phyloP scores from a whole-genome alignment of 1,284 basidiomycete genomes.

The Sanghuangporus sanghuang region DNA sequence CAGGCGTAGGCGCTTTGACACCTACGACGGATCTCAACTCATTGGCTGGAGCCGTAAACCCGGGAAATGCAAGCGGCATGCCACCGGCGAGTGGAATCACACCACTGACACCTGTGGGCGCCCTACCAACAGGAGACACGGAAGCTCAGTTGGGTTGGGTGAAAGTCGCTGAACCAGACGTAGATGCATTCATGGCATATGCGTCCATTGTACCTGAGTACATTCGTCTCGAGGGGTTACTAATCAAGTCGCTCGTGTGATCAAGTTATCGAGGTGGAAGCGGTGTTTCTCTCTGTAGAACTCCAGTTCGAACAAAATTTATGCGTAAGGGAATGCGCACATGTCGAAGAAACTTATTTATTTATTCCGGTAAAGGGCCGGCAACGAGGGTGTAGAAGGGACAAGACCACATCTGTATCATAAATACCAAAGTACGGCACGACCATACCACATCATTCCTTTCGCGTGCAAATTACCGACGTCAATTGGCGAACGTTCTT shows the following conservation, averaged over 20 bases:
- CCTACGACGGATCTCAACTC: conserved; percentile 22
- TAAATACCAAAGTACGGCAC: not conserved
- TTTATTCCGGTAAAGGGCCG: not conserved
- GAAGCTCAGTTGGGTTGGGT: conserved; percentile 70
- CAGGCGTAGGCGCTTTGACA: conserved; percentile 20
- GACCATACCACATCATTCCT: not conserved
- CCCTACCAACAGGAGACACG: conserved; percentile 60
- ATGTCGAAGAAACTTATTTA: not conserved
- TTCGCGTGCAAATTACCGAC: not conserved
- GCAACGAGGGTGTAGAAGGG: not conserved
- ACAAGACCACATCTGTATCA: not conserved
- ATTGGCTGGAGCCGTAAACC: not conserved
- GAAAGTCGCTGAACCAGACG: conserved; percentile 76
- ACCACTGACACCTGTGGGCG: conserved; percentile 60
- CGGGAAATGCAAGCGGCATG: conserved; percentile 17
- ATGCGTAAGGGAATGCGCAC: not conserved
- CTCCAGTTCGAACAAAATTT: not conserved
- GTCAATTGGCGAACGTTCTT: not conserved
- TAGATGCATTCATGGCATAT: conserved; percentile 78
- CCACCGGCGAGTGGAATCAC: conserved; percentile 34
- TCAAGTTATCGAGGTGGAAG: not conserved
- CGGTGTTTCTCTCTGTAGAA: not conserved
- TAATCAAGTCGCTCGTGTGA: conserved; percentile 58
- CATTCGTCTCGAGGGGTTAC: conserved; percentile 67
- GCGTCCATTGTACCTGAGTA: conserved; percentile 81